Conservation (phyloP, 2,329 filamentous ascomycete genomes). For the Akanthomyces muscarius region DNA sequence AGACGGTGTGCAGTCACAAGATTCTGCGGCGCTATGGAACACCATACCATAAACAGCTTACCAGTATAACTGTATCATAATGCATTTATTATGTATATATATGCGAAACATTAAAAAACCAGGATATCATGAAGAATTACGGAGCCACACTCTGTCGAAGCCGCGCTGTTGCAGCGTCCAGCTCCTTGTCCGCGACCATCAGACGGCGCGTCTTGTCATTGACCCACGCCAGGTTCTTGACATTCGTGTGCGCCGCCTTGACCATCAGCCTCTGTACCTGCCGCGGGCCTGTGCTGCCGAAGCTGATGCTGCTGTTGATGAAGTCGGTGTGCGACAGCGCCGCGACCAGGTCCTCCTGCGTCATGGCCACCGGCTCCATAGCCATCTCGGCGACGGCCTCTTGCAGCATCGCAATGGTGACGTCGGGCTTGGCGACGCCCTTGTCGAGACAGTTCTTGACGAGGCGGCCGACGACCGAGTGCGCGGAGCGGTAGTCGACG, state of each 20-base stretch:
- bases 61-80: neutral
- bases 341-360: slow-evolving; percentile 27
- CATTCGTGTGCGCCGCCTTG: neutral
- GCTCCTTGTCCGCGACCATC: neutral
- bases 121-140: neutral
- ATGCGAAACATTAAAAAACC: neutral
- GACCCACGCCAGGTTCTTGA: neutral
- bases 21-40: neutral
- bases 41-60: neutral
- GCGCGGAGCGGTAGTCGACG: slow-evolving; percentile 6
- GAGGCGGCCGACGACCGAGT: slow-evolving; percentile 3
- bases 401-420: slow-evolving; percentile 8
- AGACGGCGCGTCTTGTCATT: neutral
- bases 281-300: slow-evolving; percentile 2
- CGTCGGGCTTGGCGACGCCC: neutral
- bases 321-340: slow-evolving; percentile 5
- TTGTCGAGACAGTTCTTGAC: slow-evolving; percentile 9
- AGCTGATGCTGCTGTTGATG: slow-evolving; percentile 7
- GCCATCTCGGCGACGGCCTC: slow-evolving; percentile 19
- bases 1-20: neutral
- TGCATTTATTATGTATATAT: neutral
- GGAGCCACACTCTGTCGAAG: neutral
- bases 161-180: neutral
- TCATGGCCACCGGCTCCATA: slow-evolving; percentile 29
- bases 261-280: slow-evolving; percentile 1